phyloP scores from a whole-genome alignment of 768 basidiomycete species.

The Suillus subalutaceus region DNA sequence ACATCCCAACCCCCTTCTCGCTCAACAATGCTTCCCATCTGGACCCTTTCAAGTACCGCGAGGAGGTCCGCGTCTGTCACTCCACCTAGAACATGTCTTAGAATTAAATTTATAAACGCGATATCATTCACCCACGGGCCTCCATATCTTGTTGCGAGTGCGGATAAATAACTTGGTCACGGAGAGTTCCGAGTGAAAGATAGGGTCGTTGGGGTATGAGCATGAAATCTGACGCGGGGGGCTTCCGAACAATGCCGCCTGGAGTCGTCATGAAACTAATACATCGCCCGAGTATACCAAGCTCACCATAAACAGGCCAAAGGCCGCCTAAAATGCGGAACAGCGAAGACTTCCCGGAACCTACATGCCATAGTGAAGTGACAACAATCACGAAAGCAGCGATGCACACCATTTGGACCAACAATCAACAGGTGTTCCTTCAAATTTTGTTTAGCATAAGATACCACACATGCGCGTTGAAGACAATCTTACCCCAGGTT shows the following conservation, averaged over 20 bases:
- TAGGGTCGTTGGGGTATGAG: slow-evolving; percentile 97
- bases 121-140: slow-evolving; percentile 50
- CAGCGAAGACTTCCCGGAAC: slow-evolving; percentile 87
- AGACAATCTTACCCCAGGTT: slow-evolving; percentile 64
- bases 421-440: slow-evolving; percentile 92
- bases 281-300: neutral
- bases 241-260: slow-evolving; percentile 85
- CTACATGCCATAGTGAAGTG: slow-evolving; percentile 35
- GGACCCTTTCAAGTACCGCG: slow-evolving; percentile 71
- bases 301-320: slow-evolving; percentile 75
- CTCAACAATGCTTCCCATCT: slow-evolving; percentile 86
- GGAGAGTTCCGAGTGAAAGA: slow-evolving; percentile 88
- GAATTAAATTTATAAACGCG: slow-evolving; percentile 1
- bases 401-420: slow-evolving; percentile 82
- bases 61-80: slow-evolving; percentile 77
- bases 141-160: slow-evolving; percentile 83
- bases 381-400: neutral
- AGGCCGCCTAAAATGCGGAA: slow-evolving; percentile 96
- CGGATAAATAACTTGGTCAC: slow-evolving; percentile 97
- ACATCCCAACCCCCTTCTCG: slow-evolving; percentile 97
- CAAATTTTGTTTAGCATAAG: neutral
- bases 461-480: neutral
- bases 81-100: slow-evolving; percentile 48
- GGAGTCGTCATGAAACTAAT: slow-evolving; percentile 19
- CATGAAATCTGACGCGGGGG: slow-evolving; percentile 85